phyloP scores from a whole-genome alignment of 768 basidiomycete species.

The Suillus plorans region DNA sequence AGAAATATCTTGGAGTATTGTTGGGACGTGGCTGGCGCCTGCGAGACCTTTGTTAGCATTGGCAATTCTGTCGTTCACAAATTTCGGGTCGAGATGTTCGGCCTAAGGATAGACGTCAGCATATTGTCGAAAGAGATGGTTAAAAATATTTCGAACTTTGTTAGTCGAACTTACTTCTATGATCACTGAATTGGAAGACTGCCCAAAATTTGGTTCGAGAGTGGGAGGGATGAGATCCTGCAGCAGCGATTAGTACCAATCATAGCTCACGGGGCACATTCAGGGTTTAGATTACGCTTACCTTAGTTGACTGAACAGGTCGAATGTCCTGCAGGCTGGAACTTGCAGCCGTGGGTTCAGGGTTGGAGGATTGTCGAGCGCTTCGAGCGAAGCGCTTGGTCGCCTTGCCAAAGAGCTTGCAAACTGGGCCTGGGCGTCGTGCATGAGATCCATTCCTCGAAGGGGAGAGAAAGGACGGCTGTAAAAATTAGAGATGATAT shows the following conservation, averaged over 20 bases:
- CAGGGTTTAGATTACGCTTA: not conserved
- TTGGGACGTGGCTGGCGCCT: no score
- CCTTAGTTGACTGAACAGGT: not conserved
- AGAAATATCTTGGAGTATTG: not conserved
- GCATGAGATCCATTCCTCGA: no score
- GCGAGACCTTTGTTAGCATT: not conserved
- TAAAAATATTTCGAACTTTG: no score
- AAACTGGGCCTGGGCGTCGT: no score
- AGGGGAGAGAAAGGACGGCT: no score
- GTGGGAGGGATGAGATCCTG: not conserved
- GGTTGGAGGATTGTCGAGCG: not conserved
- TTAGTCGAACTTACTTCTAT: not conserved
- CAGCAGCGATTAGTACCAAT: not conserved
- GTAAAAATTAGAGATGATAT: no score
- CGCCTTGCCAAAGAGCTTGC: no score
- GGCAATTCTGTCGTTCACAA: not conserved
- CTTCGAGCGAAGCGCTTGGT: no score
- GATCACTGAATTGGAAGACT: not conserved
- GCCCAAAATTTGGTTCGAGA: not conserved
- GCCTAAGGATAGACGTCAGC: not conserved
- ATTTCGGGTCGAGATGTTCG: not conserved
- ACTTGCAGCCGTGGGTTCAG: not conserved
- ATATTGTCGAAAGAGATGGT: no score
- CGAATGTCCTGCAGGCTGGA: not conserved
- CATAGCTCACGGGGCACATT: not conserved